phyloP scores from a whole-genome alignment of 345 rosid species.

The Reutealis trisperma region DNA sequence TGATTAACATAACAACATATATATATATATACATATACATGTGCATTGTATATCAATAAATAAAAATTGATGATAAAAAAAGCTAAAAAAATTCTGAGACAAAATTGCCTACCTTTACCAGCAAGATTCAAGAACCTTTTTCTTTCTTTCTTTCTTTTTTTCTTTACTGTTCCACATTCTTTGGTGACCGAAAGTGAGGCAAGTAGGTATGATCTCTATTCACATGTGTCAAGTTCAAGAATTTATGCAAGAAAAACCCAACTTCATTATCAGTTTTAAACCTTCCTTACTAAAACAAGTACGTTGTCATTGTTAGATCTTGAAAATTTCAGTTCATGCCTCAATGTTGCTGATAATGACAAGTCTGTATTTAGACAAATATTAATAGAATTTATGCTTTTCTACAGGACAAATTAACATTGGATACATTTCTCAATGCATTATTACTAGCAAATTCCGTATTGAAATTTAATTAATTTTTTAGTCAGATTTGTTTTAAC shows the following conservation, averaged over 20 bases:
- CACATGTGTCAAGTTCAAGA: slow-evolving; percentile 6
- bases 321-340: background rate
- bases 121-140: background rate
- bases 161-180: background rate
- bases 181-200: slow-evolving; percentile 22
- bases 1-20: no score
- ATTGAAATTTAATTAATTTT: no score
- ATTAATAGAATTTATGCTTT: background rate
- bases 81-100: background rate
- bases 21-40: no score
- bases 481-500: no score
- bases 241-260: slow-evolving; percentile 2
- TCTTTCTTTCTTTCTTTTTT: background rate
- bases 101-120: slow-evolving; percentile 27
- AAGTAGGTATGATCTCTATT: slow-evolving; percentile 1
- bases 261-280: background rate
- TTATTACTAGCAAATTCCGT: background rate
- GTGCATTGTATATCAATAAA: background rate
- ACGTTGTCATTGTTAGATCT: background rate
- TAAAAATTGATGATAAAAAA: background rate
- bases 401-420: background rate
- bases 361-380: background rate
- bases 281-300: slow-evolving; percentile 10
- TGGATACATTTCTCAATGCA: background rate
- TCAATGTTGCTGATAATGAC: background rate